Evolutionary conservation across 768 basidiomycete genomes (phyloP).

Genomic region (Mycena amicta): DNA sequence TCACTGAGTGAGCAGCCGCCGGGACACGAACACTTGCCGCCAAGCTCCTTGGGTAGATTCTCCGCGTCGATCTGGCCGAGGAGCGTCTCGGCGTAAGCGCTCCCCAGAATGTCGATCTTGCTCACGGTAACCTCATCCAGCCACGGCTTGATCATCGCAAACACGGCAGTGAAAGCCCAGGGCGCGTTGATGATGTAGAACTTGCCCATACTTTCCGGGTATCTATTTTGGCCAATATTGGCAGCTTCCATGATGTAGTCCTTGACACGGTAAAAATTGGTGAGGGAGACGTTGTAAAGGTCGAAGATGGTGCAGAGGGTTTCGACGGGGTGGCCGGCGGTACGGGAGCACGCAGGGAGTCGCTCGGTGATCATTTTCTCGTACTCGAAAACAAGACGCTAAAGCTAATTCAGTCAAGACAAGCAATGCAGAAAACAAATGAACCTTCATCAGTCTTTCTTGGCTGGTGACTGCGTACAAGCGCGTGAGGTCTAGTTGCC

Average conservation of each 20-base stretch:
- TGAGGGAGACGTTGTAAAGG: conserved; percentile 67
- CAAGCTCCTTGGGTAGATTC: conserved; percentile 84
- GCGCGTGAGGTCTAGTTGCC: conserved; percentile 82
- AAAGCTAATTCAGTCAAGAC: conserved; percentile 82
- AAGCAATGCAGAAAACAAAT: no score
- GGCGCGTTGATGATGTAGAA: conserved; percentile 99
- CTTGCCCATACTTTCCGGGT: conserved; percentile 94
- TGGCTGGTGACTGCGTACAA: conserved; percentile 81
- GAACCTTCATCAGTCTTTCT: no score
- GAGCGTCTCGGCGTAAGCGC: conserved; percentile 72
- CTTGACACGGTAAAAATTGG: conserved; percentile 88
- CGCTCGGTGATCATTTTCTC: conserved; percentile 84
- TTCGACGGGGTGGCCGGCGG: conserved; percentile 86
- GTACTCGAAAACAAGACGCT: conserved; percentile 91
- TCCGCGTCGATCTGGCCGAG: conserved; percentile 81
- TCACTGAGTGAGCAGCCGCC: conserved; percentile 89
- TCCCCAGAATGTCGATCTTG: conserved; percentile 91
- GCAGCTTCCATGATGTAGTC: conserved; percentile 83
- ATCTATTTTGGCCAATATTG: conserved; percentile 84
- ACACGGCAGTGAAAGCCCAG: conserved; percentile 87
- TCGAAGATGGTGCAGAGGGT: conserved; percentile 98
- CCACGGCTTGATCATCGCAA: conserved; percentile 90
- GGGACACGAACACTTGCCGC: conserved; percentile 75
- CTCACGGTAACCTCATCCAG: conserved; percentile 92
- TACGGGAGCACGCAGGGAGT: conserved; percentile 74